Base-by-base conservation (phyloP, 1,139 yeast genomes). In the Wickerhamomyces sp. region DNA sequence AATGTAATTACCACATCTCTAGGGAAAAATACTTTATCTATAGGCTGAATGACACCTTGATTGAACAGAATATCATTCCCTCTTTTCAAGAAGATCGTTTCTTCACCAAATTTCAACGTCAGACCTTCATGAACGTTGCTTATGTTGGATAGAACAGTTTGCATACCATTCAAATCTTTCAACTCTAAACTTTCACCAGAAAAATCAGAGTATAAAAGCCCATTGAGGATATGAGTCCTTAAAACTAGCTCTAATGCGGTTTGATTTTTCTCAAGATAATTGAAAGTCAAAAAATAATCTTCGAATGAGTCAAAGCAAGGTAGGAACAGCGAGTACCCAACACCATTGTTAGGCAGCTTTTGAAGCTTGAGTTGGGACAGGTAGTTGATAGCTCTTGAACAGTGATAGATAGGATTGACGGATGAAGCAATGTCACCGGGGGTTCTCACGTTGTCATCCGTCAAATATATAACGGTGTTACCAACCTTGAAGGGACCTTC, bases 231-330 rank as follows among this genome's bases (percentile, higher is more conserved):
- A 38, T 78, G 58, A 28, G 78, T 77, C 43, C 70, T 68, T 54
- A 88, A 60, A 1, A 85, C 58, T 2, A 55, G 44, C 23, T 69
- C 61, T 46, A 87, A 61, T 0, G 75, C 67, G 2, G 72, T 57
- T 0, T 66, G 66, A 41, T 86, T 73, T 2, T 59, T 41, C 40
- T 74, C 68, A 28, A 91, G 57, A 52, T 80, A 83, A 29, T 72
- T 71, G 31, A 75, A 62, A 2, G 79, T 71, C 27, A 91, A 62
- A 2, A 81, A 88, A 23, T 81, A 64, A 4, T 63, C 57, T 15
- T 70, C 68, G 96, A 96, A 89, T 0, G 93, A 75, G 19, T 66
- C 60, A 18, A 85, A 78, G 41, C 91, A 80, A 0, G 97, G 98
- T 26, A 89, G 60, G 35, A 91, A 75, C 1, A 82, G 62, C 0